Percentiles rank a stretch among this genome's conserved stretches.
Conservation (phyloP, 768 basidiomycete species). For the Cyclocybe aegerita region DNA sequence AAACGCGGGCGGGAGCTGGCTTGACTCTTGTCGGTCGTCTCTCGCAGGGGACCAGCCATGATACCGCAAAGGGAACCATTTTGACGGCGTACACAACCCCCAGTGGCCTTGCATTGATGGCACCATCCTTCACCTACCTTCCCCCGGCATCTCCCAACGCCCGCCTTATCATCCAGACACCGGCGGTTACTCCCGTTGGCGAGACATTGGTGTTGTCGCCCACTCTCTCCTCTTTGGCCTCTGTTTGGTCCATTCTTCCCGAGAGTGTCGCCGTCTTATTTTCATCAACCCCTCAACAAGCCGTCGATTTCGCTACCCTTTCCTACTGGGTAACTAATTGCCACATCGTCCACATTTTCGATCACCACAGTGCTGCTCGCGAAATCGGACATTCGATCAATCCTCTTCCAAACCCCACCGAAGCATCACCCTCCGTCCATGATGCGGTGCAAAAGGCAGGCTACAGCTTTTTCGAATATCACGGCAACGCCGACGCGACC, state of each 20-base stretch:
- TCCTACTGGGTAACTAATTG: constrained; percentile 66
- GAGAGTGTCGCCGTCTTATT: constrained; percentile 71
- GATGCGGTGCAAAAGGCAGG: constrained; percentile 56
- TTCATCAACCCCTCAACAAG: constrained; percentile 83
- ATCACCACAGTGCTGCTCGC: constrained; percentile 78
- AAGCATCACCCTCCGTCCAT: constrained; percentile 32
- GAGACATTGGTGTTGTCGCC: constrained; percentile 72
- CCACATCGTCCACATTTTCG: constrained; percentile 89
- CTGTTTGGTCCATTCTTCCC: constrained; percentile 59
- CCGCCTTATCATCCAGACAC: constrained; percentile 82
- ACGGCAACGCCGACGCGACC: constrained; percentile 60
- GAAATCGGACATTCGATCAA: constrained; percentile 63
- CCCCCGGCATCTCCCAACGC: constrained; percentile 61
- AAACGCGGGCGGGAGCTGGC: constrained; percentile 86
- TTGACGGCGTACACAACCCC: constrained; percentile 84
- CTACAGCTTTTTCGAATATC: constrained; percentile 78
- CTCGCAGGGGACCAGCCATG: constrained; percentile 75
- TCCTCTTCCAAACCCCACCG: constrained; percentile 32
- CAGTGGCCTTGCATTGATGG: constrained; percentile 80
- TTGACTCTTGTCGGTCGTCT: constrained; percentile 75
- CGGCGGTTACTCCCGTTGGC: constrained; percentile 65
- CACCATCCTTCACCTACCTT: constrained; percentile 71
- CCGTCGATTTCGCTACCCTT: constrained; percentile 72
- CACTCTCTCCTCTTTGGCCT: constrained; percentile 68
- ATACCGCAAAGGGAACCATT: constrained; percentile 55